Base-by-base conservation (phyloP, 306 rosid genomes). In the Quercus rubra region DNA sequence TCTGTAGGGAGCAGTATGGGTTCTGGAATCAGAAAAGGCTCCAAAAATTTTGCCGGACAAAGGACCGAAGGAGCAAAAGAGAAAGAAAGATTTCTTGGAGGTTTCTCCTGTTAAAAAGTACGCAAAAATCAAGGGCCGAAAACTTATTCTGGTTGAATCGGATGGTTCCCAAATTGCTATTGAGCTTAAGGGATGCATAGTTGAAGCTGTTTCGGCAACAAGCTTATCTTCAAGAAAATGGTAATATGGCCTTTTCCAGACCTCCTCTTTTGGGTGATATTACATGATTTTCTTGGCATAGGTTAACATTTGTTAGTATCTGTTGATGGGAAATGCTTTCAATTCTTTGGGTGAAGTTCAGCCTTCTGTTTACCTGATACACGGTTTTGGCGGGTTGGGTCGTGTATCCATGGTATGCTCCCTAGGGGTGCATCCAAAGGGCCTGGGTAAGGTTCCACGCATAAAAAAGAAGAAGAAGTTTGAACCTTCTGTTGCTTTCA, bases 161-260 rank as follows among this genome's bases (percentile, higher is more conserved):
- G 91, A 88, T 83, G 97, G 94, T 63, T 81, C 77, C 33, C 73
- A 76, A 41, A 84, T 80, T 57, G 77, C 77, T 35, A 70, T 91
- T 77, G 86, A 74, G 61, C 87, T 95, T 72, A 92, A 87, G 71
- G 91, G 90, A 21, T 89, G 97, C 77, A 49, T 41, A 21, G 75
- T 95, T 57, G 90, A 88, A 85, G 92, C 98, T 18, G 99, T 95
- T 88, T 95, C 99, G 10, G 87, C 97, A 17, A 28, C 97, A 52
- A 78, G 55, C 78, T 73, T 83, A 49, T 41, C 98, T 78, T 88
- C 99, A 21, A 89, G 87, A 84, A 95, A 95, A 88, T 92, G 99
- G 99, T 95, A 89, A 73, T 57, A 64, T 82, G 18, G 82, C 74
- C 31, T 74, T 33, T 25, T 64, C 51, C 23, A 55, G 31, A 30